Conservation (phyloP, 2,329 filamentous ascomycete genomes). For the Alternaria rosae region DNA sequence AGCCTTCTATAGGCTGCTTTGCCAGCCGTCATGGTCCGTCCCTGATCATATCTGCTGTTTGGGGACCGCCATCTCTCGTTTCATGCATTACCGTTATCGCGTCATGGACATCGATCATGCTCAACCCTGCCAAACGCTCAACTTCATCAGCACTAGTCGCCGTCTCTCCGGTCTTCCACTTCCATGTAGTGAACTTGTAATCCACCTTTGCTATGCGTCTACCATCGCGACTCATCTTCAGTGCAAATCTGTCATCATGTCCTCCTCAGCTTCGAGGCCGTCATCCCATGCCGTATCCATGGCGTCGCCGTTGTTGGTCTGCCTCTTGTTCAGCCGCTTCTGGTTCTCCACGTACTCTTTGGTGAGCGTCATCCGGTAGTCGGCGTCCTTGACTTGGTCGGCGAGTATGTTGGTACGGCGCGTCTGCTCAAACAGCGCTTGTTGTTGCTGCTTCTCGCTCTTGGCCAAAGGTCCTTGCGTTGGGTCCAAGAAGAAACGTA, state of each 20-base stretch:
- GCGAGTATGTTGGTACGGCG: conserved; percentile 60
- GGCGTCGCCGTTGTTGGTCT: conserved; percentile 39
- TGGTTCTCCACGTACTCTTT: conserved; percentile 66
- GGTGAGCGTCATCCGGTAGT: conserved; percentile 63
- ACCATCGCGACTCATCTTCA: conserved; percentile 12
- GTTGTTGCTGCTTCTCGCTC: conserved; percentile 50
- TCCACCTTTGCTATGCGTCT: conserved; percentile 1
- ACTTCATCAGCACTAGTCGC: neutral
- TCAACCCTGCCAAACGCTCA: conserved; percentile 5
- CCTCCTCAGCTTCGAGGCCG: conserved; percentile 45
- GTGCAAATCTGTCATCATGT: conserved; percentile 50
- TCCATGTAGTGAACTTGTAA: neutral
- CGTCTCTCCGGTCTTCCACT: neutral
- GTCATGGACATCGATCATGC: conserved; percentile 24
- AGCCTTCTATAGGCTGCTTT: neutral
- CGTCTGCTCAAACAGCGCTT: conserved; percentile 59
- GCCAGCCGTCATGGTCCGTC: conserved; percentile 12
- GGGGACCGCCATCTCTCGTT: conserved; percentile 25
- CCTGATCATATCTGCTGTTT: conserved; percentile 16
- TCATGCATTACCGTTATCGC: conserved; percentile 42
- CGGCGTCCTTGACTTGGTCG: conserved; percentile 61
- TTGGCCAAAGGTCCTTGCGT: conserved; percentile 48
- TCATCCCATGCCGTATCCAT: conserved; percentile 51
- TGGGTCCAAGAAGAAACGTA: conserved; percentile 60
- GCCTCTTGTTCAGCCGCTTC: conserved; percentile 57